Conservation (phyloP, 345 rosid species). For the Atalantia buxifolia region DNA sequence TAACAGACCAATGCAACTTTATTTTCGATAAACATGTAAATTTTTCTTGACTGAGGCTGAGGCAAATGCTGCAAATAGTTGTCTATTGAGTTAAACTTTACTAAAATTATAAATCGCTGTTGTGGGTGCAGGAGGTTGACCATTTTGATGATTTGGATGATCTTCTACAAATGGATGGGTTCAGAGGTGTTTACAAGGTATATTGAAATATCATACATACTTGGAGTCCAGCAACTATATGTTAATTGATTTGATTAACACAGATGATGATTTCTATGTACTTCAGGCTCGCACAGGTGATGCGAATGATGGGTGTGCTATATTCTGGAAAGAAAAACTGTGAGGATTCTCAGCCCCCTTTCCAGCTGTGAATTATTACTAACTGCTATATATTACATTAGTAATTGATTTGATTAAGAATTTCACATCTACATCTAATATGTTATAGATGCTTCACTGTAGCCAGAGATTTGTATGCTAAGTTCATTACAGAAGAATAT, state of each 20-base stretch:
- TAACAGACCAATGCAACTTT: not conserved
- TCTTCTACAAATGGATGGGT: slow-evolving; percentile 57
- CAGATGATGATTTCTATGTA: slow-evolving; percentile 17
- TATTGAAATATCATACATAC: not conserved
- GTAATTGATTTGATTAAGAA: not conserved
- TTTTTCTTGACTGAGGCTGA: not conserved
- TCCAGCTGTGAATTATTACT: not conserved
- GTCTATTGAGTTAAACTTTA: slow-evolving; percentile 7
- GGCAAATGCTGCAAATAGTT: not conserved
- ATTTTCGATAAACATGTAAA: not conserved
- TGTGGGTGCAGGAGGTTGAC: slow-evolving; percentile 62
- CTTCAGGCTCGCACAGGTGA: slow-evolving; percentile 81
- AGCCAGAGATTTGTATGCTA: not conserved
- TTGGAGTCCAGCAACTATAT: not conserved
- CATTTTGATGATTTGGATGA: slow-evolving; percentile 54
- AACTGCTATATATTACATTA: not conserved
- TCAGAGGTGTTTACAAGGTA: slow-evolving; percentile 78
- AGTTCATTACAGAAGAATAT: not conserved
- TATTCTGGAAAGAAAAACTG: slow-evolving; percentile 73
- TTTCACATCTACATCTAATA: not conserved
- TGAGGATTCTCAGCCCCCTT: slow-evolving; percentile 28
- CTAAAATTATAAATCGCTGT: not conserved
- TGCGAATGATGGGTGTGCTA: slow-evolving; percentile 84
- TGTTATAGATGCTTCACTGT: not conserved
- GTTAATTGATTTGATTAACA: not conserved